Base-by-base conservation (phyloP, 106 monocot species). In the Triglochin maritima region DNA sequence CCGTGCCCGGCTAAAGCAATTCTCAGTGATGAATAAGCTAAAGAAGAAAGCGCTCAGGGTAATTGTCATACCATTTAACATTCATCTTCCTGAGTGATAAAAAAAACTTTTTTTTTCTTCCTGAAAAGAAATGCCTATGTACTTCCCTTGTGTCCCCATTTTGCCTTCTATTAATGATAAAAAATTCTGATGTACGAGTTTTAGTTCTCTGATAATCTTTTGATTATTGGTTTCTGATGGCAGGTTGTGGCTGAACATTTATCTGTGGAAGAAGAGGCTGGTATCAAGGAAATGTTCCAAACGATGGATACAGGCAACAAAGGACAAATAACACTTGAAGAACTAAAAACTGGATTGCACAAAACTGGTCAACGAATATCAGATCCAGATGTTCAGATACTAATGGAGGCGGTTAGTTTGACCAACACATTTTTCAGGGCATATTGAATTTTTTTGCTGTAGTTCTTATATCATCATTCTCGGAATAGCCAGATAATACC, bases 11-110 rank as follows among this genome's bases (percentile, higher is more conserved):
- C 63, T 76, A n/a, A 60, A 76, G 9, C 76, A 76, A 69, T 76
- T 76, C 47, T 69, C 76, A 4, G 69, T 76, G 10, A 76, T 76
- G 76, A 76, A 76, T 69, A 76, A 76, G 51, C 49, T 76, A 51
- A 76, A 76, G 48, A 76, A 76, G 67, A 68, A 54, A 49, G 76
- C 76, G 62, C 68, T 76, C 53, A 76, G 69, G 62, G 76, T 76
- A 69, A 69, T 66, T 0, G 9, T 69, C 16, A 3, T 62, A 9
- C 44, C 5, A 17, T 57, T 17, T n/a, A 29, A 29, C 29, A 29
- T 29, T 29, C 29, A 29, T 29, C 29, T 29, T 29, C 29, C 29
- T 29, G 29, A 29, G 29, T 29, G 29, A 29, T 29, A n/a, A n/a
- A n/a, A n/a, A n/a, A n/a, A n/a, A n/a, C n/a, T 29, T 29, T 29